Evolutionary conservation across 2,329 filamentous ascomycete genomes (phyloP).

Genomic region (Zymoseptoria tritici): DNA sequence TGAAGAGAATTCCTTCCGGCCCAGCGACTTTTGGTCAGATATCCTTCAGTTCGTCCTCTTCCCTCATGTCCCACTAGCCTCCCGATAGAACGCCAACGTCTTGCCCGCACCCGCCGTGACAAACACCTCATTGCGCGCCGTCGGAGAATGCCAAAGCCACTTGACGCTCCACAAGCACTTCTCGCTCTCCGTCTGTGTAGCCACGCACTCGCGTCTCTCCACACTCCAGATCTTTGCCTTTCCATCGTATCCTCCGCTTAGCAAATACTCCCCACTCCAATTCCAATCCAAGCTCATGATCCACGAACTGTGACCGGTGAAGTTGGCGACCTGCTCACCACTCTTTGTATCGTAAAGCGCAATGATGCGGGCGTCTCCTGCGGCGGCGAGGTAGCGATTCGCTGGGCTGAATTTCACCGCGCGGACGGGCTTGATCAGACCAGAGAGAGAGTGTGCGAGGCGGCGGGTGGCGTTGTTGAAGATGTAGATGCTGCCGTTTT

Average conservation of each 20-base stretch:
- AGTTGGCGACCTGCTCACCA: conserved; percentile 83
- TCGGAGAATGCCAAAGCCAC: conserved; percentile 65
- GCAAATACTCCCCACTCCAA: conserved; percentile 80
- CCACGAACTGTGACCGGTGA: conserved; percentile 76
- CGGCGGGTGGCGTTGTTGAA: conserved; percentile 89
- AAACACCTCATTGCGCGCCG: conserved; percentile 59
- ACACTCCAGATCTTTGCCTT: conserved; percentile 96
- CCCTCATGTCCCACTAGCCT: conserved; percentile 62
- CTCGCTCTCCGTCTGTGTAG: conserved; percentile 87
- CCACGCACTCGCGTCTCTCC: conserved; percentile 74
- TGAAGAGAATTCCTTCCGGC: too few relatives aligned
- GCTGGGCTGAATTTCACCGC: conserved; percentile 81
- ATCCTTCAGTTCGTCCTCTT: too few relatives aligned
- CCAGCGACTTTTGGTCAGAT: too few relatives aligned
- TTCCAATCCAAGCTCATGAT: conserved; percentile 90
- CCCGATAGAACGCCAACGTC: conserved; percentile 74
- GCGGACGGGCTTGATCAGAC: conserved; percentile 79
- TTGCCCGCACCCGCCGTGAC: conserved; percentile 69
- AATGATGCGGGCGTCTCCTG: conserved; percentile 81
- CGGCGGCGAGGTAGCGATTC: conserved; percentile 76
- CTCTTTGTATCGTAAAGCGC: conserved; percentile 86
- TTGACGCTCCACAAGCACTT: conserved; percentile 71
- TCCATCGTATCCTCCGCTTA: conserved; percentile 78
- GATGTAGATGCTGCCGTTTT: conserved; percentile 85
- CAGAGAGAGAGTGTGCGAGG: conserved; percentile 80